These are phyloP conservation scores for Peniophora sp. DNA, from an alignment of 1,284 basidiomycete species.

Conservation along the genomic window DNA sequence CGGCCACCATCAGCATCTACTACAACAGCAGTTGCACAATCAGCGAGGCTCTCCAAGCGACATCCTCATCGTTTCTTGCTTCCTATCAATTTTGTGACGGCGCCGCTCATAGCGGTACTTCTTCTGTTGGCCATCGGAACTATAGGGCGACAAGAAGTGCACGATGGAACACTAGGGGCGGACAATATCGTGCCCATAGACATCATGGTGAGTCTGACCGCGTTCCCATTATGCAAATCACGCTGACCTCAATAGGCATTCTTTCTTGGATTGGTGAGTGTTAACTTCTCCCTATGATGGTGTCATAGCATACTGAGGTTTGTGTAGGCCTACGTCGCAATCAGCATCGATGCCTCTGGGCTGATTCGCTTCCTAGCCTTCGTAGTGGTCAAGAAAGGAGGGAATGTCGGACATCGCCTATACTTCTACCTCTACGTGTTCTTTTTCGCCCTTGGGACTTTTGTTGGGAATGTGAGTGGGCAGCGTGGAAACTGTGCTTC, in stretches of 20 bases:
- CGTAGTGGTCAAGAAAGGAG: conserved; percentile 76
- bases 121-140: conserved; percentile 72
- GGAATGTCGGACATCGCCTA: conserved; percentile 60
- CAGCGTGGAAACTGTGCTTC: background rate
- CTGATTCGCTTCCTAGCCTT: conserved; percentile 83
- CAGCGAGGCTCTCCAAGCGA: too few species aligned
- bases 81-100: conserved; percentile 61
- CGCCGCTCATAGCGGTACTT: conserved; percentile 74
- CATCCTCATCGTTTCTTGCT: conserved; percentile 17
- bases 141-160: conserved; percentile 56
- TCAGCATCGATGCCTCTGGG: conserved; percentile 88
- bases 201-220: conserved; percentile 71
- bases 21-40: too few species aligned
- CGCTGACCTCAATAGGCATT: conserved; percentile 37
- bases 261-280: conserved; percentile 70
- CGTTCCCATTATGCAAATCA: too few species aligned
- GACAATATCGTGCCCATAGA: conserved; percentile 86
- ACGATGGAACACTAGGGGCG: conserved; percentile 64
- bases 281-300: conserved; percentile 10
- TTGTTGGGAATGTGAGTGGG: conserved; percentile 70
- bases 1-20: too few species aligned
- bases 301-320: conserved; percentile 1
- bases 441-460: conserved; percentile 60
- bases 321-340: conserved; percentile 80
- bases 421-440: conserved; percentile 33